Base-by-base conservation (phyloP, 2,329 filamentous ascomycete genomes). In the Ceratocystis diversiconidia region DNA sequence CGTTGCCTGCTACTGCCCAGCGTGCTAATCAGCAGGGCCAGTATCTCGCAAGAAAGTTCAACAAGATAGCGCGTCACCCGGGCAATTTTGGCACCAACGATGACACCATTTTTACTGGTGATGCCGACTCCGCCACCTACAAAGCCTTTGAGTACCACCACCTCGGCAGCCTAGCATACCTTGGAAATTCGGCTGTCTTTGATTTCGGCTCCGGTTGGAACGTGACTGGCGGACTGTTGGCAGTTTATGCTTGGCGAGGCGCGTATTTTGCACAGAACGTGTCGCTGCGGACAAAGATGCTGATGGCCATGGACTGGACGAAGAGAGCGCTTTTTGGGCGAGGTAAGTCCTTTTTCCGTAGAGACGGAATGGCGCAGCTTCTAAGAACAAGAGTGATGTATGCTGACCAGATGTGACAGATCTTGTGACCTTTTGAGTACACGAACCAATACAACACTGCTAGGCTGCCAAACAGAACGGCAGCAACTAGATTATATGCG, bases 181-280 rank as follows among this genome's bases (percentile, higher is more conserved):
- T 99, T 70, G 95, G 95, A 57, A 99, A 99, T 74, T 92, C 91
- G 6, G 94, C 94, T 3, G 86, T 99, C 50, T 99, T 99, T 72
- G 94, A 99, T 73, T 84, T 94, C 64, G 84, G 84, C 6, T 46
- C 57, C 1, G 92, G 90, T 0, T 82, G 87, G 79, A 92, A 81
- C 70, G 77, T 94, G 66, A 85, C 85, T 1, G 94, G 94, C 62
- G 94, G 94, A 0, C 76, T 99, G 59, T 82, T 95, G 81, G 94
- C 92, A 0, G 92, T 97, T 61, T 99, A 99, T 74, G 84, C 96
- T 43, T 99, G 94, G 94, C 81, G 94, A 68, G 92, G 90, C 69
- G 87, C 96, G 15, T 99, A 99, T 76, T 99, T 99, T 78, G 91
- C 94, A 12, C 90, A 99, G 79, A 96, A 90, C 72, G 94, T 99